Evolutionary conservation across 2,329 filamentous ascomycete species (phyloP).

Genomic region (Blumeria hordei): DNA sequence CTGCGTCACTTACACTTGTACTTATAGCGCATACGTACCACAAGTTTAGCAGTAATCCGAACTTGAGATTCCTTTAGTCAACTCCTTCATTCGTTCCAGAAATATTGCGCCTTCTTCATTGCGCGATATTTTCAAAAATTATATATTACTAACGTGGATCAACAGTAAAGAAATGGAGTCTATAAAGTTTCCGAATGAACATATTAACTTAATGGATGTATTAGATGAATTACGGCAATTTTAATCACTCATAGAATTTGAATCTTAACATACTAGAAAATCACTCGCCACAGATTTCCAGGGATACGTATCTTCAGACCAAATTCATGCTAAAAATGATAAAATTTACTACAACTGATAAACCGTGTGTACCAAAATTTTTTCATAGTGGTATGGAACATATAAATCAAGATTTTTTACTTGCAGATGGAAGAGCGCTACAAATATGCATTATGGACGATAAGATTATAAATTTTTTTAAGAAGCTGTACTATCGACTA

Average conservation of each 20-base stretch:
- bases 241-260: background rate
- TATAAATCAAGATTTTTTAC: background rate
- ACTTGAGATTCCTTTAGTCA: too few relatives aligned
- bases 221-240: background rate
- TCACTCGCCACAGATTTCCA: background rate
- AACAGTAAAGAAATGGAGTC: background rate
- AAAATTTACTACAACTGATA: background rate
- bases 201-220: background rate
- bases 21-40: too few relatives aligned
- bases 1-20: too few relatives aligned
- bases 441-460: background rate
- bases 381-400: background rate
- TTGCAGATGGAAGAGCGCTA: background rate
- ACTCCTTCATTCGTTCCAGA: too few relatives aligned
- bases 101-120: too few relatives aligned
- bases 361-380: background rate
- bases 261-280: background rate
- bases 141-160: too few relatives aligned
- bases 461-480: background rate
- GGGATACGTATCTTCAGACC: background rate
- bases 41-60: too few relatives aligned
- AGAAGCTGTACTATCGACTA: background rate
- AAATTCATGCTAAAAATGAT: background rate
- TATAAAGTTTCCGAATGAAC: background rate
- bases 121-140: too few relatives aligned